Percentiles rank a stretch among this genome's conserved stretches.
phyloP scores from a whole-genome alignment of 2,329 filamentous ascomycete genomes.

The Talaromyces sp. region DNA sequence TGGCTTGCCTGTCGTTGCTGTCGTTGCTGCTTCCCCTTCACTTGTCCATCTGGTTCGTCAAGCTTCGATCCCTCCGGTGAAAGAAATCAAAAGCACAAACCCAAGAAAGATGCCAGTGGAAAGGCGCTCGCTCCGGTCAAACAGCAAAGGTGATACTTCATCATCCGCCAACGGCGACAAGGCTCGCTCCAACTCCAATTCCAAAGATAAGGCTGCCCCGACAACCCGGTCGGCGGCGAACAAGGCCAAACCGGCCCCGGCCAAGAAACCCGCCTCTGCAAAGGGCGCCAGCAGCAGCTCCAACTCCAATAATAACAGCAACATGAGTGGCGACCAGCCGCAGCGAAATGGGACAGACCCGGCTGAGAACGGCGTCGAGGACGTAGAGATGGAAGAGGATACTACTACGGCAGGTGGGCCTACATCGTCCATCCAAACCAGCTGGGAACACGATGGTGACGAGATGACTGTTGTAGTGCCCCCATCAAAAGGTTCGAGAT shows the following conservation, averaged over 20 bases:
- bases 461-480: slow-evolving; percentile 76
- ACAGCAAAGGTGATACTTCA: slow-evolving; percentile 42
- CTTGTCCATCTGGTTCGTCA: not conserved
- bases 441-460: slow-evolving; percentile 65
- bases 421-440: slow-evolving; percentile 50
- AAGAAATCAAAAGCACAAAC: slow-evolving; percentile 7
- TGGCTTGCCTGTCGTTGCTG: not conserved
- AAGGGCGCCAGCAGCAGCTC: slow-evolving; percentile 28
- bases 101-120: slow-evolving; percentile 41
- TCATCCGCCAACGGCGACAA: slow-evolving; percentile 45
- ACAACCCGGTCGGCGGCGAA: slow-evolving; percentile 34
- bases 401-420: slow-evolving; percentile 43
- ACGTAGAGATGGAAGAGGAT: slow-evolving; percentile 67
- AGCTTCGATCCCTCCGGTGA: slow-evolving; percentile 14
- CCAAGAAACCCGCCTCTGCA: slow-evolving; percentile 30
- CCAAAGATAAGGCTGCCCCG: slow-evolving; percentile 42
- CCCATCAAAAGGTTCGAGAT: slow-evolving; percentile 60
- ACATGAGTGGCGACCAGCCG: slow-evolving; percentile 69
- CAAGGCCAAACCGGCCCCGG: slow-evolving; percentile 31
- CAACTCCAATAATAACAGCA: slow-evolving; percentile 10
- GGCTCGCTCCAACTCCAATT: slow-evolving; percentile 38
- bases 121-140: slow-evolving; percentile 42
- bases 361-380: slow-evolving; percentile 63
- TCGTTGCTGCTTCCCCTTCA: not conserved
- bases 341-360: slow-evolving; percentile 62